phyloP scores from a whole-genome alignment of 352 stramenopile species.

The Pythium aquatile region DNA sequence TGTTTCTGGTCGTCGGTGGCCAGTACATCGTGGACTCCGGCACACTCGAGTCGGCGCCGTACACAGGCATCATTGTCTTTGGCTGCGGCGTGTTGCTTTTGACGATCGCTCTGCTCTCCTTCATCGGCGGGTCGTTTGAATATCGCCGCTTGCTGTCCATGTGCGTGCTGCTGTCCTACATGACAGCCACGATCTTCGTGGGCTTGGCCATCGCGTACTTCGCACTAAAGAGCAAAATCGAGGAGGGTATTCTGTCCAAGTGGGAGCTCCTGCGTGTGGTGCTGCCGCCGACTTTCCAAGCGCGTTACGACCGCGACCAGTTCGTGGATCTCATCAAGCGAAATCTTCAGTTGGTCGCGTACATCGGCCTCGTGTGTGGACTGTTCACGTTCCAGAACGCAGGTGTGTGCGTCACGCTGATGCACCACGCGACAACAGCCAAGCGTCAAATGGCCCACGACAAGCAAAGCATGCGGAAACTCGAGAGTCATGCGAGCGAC shows the following conservation, averaged over 20 bases:
- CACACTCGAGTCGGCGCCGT: constrained; percentile 61
- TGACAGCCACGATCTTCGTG: constrained; percentile 46
- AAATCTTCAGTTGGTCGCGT: constrained; percentile 61
- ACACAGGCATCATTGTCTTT: constrained; percentile 74
- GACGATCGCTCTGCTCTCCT: constrained; percentile 56
- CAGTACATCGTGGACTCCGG: constrained; percentile 74
- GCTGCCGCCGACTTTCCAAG: constrained; percentile 65
- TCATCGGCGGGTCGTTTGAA: constrained; percentile 72
- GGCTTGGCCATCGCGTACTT: constrained; percentile 61
- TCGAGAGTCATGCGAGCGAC: constrained; percentile 12
- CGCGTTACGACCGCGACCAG: constrained; percentile 61
- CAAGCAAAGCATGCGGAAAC: constrained; percentile 42
- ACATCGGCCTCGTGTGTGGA: constrained; percentile 51
- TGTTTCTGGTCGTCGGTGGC: constrained; percentile 65
- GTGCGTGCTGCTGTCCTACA: constrained; percentile 60
- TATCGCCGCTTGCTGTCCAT: constrained; percentile 74
- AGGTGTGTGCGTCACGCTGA: constrained; percentile 47
- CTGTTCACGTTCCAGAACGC: constrained; percentile 58
- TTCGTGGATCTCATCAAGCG: constrained; percentile 53
- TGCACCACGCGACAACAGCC: constrained; percentile 47
- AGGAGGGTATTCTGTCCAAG: constrained; percentile 52
- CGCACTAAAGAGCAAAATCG: constrained; percentile 40
- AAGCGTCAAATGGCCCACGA: constrained; percentile 62
- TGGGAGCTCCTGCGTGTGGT: constrained; percentile 63
- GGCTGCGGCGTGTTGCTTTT: constrained; percentile 49